Evolutionary conservation across 2,329 filamentous ascomycete species (phyloP).

Genomic region (Thielaviopsis populi): DNA sequence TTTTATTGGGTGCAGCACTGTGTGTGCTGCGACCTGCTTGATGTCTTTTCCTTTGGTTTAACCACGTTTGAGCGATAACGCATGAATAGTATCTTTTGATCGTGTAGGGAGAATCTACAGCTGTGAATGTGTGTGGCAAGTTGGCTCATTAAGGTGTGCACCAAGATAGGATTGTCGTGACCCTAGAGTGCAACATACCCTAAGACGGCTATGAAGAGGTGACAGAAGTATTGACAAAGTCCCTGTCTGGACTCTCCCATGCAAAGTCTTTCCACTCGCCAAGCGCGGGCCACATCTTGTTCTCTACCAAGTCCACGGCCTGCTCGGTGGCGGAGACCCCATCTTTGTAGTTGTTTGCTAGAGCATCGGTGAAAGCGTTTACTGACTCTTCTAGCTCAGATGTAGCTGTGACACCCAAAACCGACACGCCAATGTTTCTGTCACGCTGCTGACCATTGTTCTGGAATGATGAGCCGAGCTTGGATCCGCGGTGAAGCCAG

Average conservation of each 20-base stretch:
- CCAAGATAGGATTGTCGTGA: not conserved
- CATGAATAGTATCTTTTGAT: constrained; percentile 3
- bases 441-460: constrained; percentile 20
- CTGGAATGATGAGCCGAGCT: constrained; percentile 23
- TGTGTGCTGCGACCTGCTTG: not conserved
- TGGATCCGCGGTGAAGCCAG: constrained; percentile 38
- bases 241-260: constrained; percentile 44
- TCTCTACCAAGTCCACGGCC: constrained; percentile 24
- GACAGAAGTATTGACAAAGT: constrained; percentile 27
- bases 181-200: not conserved
- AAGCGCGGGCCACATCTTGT: constrained; percentile 40
- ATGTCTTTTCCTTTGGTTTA: not conserved
- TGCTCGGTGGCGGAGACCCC: constrained; percentile 21
- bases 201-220: constrained; percentile 7
- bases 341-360: constrained; percentile 29
- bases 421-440: constrained; percentile 37
- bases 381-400: constrained; percentile 50
- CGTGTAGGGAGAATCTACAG: not conserved
- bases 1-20: not conserved
- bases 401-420: constrained; percentile 51
- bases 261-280: constrained; percentile 48
- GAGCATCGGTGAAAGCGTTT: constrained; percentile 40
- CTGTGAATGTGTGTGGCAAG: not conserved
- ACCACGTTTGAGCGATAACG: not conserved
- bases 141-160: too few relatives aligned